A percentile compares a stretch with the other conserved stretches of the same genome.
phyloP scores from a whole-genome alignment of 2,329 filamentous ascomycete genomes.

The Aspergillus pseudoviridinutans region DNA sequence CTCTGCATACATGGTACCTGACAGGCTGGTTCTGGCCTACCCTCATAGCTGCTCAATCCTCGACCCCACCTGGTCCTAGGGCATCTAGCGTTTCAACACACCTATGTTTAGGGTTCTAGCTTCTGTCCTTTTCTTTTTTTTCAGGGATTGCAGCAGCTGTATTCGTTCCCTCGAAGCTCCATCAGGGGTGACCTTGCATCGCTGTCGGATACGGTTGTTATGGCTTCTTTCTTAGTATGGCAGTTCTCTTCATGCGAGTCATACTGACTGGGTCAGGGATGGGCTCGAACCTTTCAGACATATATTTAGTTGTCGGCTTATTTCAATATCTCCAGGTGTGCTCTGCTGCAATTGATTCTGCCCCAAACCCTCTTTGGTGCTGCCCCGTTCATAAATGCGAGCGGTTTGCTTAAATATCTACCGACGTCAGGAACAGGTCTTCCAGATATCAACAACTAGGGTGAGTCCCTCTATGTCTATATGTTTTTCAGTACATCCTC shows the following conservation, averaged over 20 bases:
- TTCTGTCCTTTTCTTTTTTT: not conserved
- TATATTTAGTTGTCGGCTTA: conserved; percentile 9
- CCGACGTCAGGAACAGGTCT: not conserved
- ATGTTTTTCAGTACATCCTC: not conserved
- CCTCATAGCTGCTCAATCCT: not conserved
- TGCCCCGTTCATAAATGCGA: not conserved
- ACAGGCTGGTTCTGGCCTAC: not conserved
- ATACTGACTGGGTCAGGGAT: not conserved
- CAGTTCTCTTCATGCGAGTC: not conserved
- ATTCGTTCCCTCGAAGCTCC: not conserved
- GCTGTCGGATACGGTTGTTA: not conserved
- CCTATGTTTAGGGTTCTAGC: not conserved
- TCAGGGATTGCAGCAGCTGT: not conserved
- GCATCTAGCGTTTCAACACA: not conserved
- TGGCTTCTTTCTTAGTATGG: not conserved
- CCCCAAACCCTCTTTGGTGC: not conserved
- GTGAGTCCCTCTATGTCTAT: not conserved
- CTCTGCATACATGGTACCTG: not conserved
- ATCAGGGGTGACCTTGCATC: not conserved
- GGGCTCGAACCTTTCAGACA: conserved; percentile 1
- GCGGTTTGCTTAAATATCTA: not conserved
- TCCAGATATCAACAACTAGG: not conserved
- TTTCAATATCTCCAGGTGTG: not conserved
- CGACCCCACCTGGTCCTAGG: not conserved
- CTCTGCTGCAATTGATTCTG: not conserved